These are phyloP conservation scores for Colletotrichum sp. DNA, from an alignment of 2,329 filamentous ascomycete species.

Conservation along the genomic window DNA sequence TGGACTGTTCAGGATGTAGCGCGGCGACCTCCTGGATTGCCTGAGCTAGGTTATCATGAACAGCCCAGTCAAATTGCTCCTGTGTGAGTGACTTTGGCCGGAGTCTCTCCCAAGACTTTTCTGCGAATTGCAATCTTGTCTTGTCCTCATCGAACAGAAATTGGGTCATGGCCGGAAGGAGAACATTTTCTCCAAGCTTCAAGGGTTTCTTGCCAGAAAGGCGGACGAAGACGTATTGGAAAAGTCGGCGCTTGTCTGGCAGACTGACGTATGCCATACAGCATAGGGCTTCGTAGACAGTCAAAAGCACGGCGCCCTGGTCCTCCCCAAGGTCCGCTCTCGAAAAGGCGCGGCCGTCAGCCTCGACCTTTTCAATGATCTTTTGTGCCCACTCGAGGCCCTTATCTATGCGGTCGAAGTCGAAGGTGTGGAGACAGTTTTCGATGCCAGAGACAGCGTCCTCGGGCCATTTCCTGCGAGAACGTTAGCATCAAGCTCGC, in stretches of 20 bases:
- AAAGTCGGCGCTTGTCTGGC: constrained; percentile 60
- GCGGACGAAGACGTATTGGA: constrained; percentile 83
- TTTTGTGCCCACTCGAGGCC: constrained; percentile 63
- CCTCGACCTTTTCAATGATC: constrained; percentile 58
- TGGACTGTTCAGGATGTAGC: constrained; percentile 44
- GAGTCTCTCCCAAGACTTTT: constrained; percentile 70
- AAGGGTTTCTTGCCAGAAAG: constrained; percentile 82
- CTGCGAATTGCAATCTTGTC: constrained; percentile 70
- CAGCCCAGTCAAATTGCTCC: constrained; percentile 86
- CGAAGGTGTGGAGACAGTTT: constrained; percentile 61
- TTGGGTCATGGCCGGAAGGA: constrained; percentile 82
- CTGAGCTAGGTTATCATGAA: constrained; percentile 73
- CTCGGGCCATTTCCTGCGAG: constrained; percentile 50
- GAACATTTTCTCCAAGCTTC: constrained; percentile 72
- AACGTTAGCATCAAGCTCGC: constrained; percentile 23
- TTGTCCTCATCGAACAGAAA: constrained; percentile 82
- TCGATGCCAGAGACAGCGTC: constrained; percentile 57
- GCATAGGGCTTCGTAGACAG: constrained; percentile 87
- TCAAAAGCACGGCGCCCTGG: constrained; percentile 69
- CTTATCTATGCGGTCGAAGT: constrained; percentile 64
- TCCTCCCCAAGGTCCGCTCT: constrained; percentile 51
- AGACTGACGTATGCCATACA: constrained; percentile 76
- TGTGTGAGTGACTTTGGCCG: constrained; percentile 65
- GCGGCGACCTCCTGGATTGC: constrained; percentile 68
- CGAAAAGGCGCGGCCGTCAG: constrained; percentile 49